Evolutionary conservation across 179 eudicot species (phyloP).

Genomic region (Corrigiola litoralis): DNA sequence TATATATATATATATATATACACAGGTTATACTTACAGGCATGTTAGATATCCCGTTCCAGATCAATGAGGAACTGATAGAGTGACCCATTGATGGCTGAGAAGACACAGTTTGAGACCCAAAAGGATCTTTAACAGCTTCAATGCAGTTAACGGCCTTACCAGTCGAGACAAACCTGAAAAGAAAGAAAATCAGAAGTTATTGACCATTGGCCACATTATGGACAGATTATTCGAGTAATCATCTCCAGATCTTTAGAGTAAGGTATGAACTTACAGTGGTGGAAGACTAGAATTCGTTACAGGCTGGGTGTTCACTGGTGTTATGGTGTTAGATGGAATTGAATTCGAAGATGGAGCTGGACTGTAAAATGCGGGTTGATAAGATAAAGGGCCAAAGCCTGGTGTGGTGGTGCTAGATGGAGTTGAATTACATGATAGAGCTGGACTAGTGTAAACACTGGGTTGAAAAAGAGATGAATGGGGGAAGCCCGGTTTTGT

Average conservation of each 20-base stretch:
- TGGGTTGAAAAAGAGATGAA: not conserved
- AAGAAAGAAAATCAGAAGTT: not conserved
- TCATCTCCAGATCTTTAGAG: not conserved
- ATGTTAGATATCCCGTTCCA: slow-evolving; percentile 59
- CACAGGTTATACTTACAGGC: slow-evolving; percentile 64
- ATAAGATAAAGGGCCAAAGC: too few relatives aligned
- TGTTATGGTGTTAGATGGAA: too few relatives aligned
- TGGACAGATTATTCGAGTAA: not conserved
- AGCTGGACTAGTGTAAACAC: not conserved
- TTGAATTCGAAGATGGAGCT: not conserved
- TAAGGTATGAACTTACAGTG: not conserved
- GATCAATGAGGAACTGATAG: slow-evolving; percentile 19
- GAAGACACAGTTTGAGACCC: slow-evolving; percentile 28
- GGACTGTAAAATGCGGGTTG: too few relatives aligned
- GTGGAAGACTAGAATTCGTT: not conserved
- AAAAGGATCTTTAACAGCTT: slow-evolving; percentile 43
- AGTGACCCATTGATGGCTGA: slow-evolving; percentile 22
- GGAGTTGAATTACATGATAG: not conserved
- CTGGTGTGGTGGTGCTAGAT: not conserved
- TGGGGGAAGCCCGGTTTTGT: not conserved
- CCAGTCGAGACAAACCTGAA: not conserved
- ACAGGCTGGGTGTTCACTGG: too few relatives aligned
- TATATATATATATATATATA: too few relatives aligned
- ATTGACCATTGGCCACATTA: not conserved
- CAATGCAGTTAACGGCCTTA: slow-evolving; percentile 16